phyloP scores from a whole-genome alignment of 768 basidiomycete genomes.

The Boletellus ananiceps region DNA sequence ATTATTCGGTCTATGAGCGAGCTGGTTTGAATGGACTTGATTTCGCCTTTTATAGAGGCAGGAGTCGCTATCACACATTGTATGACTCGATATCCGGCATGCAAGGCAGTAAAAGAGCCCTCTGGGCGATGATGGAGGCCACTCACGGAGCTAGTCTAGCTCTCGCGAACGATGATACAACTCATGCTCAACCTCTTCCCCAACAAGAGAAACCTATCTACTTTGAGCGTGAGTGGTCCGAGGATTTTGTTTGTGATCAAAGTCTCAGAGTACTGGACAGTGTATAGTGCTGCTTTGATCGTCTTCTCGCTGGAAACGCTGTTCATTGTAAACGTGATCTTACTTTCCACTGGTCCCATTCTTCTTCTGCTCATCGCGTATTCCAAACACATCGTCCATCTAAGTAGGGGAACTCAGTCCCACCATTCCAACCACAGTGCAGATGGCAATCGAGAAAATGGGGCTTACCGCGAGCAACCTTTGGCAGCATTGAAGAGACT shows the following conservation, averaged over 20 bases:
- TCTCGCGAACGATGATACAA: constrained; percentile 45
- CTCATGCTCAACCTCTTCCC: constrained; percentile 22
- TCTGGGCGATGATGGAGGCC: constrained; percentile 81
- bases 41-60: constrained; percentile 70
- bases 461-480: constrained; percentile 9
- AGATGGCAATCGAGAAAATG: constrained; percentile 1
- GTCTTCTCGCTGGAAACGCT: constrained; percentile 50
- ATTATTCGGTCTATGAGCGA: constrained; percentile 63
- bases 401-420: constrained; percentile 16
- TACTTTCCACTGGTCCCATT: constrained; percentile 62
- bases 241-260: neutral
- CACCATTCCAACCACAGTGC: constrained; percentile 1
- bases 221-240: constrained; percentile 59
- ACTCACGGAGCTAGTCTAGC: constrained; percentile 50
- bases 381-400: constrained; percentile 27
- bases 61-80: constrained; percentile 74
- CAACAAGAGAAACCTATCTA: constrained; percentile 45
- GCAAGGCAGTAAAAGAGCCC: constrained; percentile 46
- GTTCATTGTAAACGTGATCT: constrained; percentile 52
- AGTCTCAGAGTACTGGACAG: constrained; percentile 32
- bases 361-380: constrained; percentile 43
- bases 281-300: constrained; percentile 53
- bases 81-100: constrained; percentile 63
- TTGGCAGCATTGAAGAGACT: constrained; percentile 26
- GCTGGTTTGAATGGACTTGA: constrained; percentile 66